Evolutionary conservation across 768 basidiomycete species (phyloP).

Genomic region (Lactarius vividus): DNA sequence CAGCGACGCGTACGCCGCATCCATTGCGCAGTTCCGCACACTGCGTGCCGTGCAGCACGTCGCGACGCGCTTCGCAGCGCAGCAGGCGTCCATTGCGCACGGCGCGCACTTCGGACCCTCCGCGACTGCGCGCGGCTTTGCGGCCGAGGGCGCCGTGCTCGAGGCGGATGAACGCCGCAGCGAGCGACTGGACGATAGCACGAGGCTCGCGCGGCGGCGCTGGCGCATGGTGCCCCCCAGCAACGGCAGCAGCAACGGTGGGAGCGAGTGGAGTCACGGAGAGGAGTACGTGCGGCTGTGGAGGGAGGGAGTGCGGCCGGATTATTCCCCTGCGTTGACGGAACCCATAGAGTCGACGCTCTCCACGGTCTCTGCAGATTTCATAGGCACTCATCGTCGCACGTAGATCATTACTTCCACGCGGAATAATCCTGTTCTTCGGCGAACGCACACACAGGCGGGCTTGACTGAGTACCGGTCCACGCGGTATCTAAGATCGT

Average conservation of each 20-base stretch:
- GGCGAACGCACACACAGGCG: too few species aligned
- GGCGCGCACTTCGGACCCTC: constrained; percentile 32
- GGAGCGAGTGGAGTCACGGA: constrained; percentile 66
- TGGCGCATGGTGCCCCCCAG: constrained; percentile 20
- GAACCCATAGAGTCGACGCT: constrained; percentile 30
- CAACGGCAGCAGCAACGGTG: background rate
- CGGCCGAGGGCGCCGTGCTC: too few species aligned
- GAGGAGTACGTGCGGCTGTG: constrained; percentile 69
- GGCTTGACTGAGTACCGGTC: too few species aligned
- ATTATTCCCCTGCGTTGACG: constrained; percentile 58
- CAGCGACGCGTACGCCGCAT: too few species aligned
- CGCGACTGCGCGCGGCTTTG: too few species aligned
- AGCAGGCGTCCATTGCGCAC: too few species aligned
- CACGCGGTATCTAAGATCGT: too few species aligned
- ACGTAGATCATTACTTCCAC: background rate
- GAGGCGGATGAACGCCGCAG: constrained; percentile 38
- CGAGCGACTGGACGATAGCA: constrained; percentile 46
- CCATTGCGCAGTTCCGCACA: too few species aligned
- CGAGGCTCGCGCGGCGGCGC: too few species aligned
- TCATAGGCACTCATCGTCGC: constrained; percentile 11
- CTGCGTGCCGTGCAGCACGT: constrained; percentile 49
- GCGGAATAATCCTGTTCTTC: background rate
- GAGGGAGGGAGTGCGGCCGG: constrained; percentile 65
- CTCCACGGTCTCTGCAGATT: constrained; percentile 2
- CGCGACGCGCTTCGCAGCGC: constrained; percentile 33